A percentile compares a stretch with the other conserved stretches of the same genome.
Evolutionary conservation across 2,329 filamentous ascomycete species (phyloP).

Genomic region (Trichoderma oligosporum): DNA sequence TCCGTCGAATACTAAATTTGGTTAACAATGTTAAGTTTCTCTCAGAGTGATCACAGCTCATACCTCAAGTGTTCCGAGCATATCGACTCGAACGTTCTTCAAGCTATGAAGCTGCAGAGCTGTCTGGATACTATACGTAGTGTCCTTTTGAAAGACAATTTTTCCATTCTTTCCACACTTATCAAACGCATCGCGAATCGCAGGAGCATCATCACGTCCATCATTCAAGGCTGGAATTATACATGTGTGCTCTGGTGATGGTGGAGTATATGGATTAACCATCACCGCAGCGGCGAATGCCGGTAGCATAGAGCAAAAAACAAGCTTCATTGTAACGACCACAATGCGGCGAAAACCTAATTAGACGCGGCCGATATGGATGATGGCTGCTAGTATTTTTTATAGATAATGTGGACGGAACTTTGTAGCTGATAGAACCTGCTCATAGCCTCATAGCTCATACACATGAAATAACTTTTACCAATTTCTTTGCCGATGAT

Average conservation of each 20-base stretch:
- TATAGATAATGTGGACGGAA: background rate
- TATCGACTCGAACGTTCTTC: background rate
- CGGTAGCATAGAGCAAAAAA: background rate
- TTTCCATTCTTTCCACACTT: conserved; percentile 6
- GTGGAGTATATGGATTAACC: background rate
- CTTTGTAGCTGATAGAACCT: background rate
- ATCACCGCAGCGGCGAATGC: background rate
- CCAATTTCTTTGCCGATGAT: background rate
- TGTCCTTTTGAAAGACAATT: background rate
- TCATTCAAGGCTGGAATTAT: background rate
- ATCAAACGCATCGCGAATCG: background rate
- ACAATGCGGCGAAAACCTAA: background rate
- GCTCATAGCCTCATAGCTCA: too few species aligned
- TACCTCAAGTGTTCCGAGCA: conserved; percentile 6
- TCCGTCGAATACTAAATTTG: conserved; percentile 1
- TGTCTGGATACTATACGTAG: background rate
- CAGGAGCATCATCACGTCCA: conserved; percentile 4
- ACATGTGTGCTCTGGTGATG: background rate
- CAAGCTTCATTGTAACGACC: background rate
- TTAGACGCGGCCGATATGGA: background rate
- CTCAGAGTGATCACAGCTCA: background rate
- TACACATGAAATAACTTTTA: too few species aligned
- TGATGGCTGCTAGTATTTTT: too few species aligned
- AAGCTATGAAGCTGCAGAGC: background rate
- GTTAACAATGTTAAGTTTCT: background rate